A percentile compares a stretch with the other conserved stretches of the same genome.
These are phyloP conservation scores for Eleusine coracana DNA, from an alignment of 176 grass and related monocot genomes.

Conservation along the genomic window DNA sequence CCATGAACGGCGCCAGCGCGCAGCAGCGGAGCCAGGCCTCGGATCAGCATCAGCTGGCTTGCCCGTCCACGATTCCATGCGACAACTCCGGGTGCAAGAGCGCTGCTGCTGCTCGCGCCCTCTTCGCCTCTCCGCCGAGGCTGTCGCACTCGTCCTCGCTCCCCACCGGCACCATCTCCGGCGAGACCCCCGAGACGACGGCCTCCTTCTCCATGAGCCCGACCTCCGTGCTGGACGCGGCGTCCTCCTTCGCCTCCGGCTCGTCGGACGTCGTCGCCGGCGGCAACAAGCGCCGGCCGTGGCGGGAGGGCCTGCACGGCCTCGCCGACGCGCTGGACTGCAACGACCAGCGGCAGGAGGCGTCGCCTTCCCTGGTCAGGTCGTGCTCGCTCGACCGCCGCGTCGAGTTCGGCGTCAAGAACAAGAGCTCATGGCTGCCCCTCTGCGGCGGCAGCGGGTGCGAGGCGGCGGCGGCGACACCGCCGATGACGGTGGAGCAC, in stretches of 20 bases:
- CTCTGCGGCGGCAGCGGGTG: constrained; percentile 11
- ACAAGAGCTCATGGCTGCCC: constrained; percentile 60
- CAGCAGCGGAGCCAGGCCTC: constrained; percentile 31
- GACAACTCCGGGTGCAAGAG: constrained; percentile 12
- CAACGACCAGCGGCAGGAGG: constrained; percentile 18
- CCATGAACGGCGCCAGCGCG: constrained; percentile 40
- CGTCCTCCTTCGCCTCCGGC: constrained; percentile 6
- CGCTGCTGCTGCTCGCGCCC: neutral
- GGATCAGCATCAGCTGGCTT: constrained; percentile 16
- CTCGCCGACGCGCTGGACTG: constrained; percentile 63
- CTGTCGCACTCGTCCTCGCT: constrained; percentile 51
- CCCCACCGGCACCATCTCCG: constrained; percentile 22
- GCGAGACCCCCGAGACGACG: neutral
- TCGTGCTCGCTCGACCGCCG: constrained; percentile 61
- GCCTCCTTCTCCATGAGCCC: constrained; percentile 53
- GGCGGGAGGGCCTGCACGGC: constrained; percentile 49
- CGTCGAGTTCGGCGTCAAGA: constrained; percentile 72
- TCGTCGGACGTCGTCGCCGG: neutral
- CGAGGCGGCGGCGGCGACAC: neutral
- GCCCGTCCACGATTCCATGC: constrained; percentile 3
- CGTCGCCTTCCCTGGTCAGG: constrained; percentile 25
- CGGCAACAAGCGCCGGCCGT: constrained; percentile 30
- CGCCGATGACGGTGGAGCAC: neutral
- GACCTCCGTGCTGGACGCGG: constrained; percentile 55
- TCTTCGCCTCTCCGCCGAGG: constrained; percentile 44